A percentile compares a stretch with the other conserved stretches of the same genome.
phyloP scores from a whole-genome alignment of 2,329 filamentous ascomycete species.

The Blastomyces parvus region DNA sequence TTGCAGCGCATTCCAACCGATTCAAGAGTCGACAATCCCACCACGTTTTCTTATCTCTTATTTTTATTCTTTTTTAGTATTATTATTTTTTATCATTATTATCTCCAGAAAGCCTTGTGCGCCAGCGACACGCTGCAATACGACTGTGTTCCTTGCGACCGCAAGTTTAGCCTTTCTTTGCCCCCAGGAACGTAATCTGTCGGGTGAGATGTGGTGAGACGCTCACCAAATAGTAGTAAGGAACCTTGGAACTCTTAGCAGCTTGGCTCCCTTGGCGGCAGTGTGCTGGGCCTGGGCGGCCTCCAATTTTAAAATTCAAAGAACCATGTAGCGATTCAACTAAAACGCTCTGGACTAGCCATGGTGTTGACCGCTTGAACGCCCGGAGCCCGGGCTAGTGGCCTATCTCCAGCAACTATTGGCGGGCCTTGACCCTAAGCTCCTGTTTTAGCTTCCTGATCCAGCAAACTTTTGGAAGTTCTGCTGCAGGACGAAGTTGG shows the following conservation, averaged over 20 bases:
- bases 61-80: no score
- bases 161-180: background rate
- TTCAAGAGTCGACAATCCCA: background rate
- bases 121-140: conserved; percentile 1
- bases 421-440: background rate
- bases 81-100: no score
- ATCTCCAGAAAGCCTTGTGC: background rate
- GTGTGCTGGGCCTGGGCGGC: background rate
- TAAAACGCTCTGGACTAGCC: background rate
- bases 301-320: background rate
- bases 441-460: background rate
- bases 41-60: background rate
- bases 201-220: background rate
- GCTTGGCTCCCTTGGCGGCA: background rate
- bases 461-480: background rate
- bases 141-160: background rate
- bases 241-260: background rate
- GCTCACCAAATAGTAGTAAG: background rate
- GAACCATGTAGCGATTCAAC: background rate
- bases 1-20: background rate
- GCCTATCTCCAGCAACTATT: background rate
- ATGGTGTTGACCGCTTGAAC: background rate
- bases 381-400: background rate
- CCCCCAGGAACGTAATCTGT: background rate
- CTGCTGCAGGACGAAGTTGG: background rate